Evolutionary conservation across 345 rosid species (phyloP).

Genomic region (Hibiscus tridactylites): DNA sequence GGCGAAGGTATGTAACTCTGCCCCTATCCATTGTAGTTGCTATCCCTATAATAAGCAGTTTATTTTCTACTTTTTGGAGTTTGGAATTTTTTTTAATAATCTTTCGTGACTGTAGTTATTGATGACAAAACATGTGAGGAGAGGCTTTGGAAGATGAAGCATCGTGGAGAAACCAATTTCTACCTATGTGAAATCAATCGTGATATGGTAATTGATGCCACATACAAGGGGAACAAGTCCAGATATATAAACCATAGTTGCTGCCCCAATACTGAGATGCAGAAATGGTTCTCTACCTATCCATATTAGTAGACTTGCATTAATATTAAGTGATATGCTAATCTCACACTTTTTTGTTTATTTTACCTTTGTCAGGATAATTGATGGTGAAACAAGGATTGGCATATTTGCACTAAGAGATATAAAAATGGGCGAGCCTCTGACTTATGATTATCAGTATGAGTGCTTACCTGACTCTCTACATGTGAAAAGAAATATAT

Average conservation of each 20-base stretch:
- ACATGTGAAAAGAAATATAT: not conserved
- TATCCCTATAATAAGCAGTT: constrained; percentile 5
- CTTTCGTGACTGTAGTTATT: constrained; percentile 45
- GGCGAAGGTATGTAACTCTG: constrained; percentile 65
- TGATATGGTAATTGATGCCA: constrained; percentile 95
- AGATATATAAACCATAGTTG: constrained; percentile 96
- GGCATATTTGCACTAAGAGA: constrained; percentile 78
- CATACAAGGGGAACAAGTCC: constrained; percentile 90
- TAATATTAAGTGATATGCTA: constrained; percentile 3
- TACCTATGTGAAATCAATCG: constrained; percentile 88
- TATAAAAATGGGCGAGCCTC: constrained; percentile 77
- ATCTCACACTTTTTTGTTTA: constrained; percentile 13
- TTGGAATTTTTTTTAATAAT: not conserved
- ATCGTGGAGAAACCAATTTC: constrained; percentile 74
- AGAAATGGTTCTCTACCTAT: constrained; percentile 63
- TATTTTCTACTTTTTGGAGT: not conserved
- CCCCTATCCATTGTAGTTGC: constrained; percentile 2
- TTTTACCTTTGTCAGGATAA: constrained; percentile 48
- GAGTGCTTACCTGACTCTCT: constrained; percentile 23
- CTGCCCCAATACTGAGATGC: constrained; percentile 93
- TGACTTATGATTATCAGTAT: constrained; percentile 95
- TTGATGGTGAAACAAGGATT: constrained; percentile 92
- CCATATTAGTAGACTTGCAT: constrained; percentile 12
- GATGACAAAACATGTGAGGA: constrained; percentile 90
- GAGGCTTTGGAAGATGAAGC: constrained; percentile 90